phyloP scores from a whole-genome alignment of 2,329 filamentous ascomycete species.

The Fusarium burgessii region DNA sequence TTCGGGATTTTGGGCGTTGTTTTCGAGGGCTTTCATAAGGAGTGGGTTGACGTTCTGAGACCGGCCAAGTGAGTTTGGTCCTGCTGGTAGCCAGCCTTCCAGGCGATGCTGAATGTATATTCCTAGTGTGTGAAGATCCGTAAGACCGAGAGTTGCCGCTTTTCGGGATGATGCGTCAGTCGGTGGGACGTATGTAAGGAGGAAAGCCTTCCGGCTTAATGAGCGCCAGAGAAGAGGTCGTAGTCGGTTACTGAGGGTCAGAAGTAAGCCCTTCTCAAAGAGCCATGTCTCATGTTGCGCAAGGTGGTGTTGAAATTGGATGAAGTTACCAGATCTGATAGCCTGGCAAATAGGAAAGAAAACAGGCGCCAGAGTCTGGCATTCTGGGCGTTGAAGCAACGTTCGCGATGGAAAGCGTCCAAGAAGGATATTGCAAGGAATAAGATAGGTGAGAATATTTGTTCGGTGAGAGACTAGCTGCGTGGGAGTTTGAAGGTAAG shows the following conservation, averaged over 20 bases:
- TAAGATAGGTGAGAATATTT: constrained; percentile 84
- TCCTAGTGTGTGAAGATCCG: constrained; percentile 74
- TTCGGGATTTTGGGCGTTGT: constrained; percentile 55
- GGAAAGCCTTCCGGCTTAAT: constrained; percentile 80
- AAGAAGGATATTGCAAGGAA: constrained; percentile 84
- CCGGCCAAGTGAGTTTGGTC: constrained; percentile 49
- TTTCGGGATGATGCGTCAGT: constrained; percentile 65
- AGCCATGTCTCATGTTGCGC: constrained; percentile 77
- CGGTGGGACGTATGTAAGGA: constrained; percentile 80
- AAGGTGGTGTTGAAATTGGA: constrained; percentile 77
- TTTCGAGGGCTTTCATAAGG: constrained; percentile 64
- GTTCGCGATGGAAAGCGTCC: constrained; percentile 80
- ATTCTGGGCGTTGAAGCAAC: constrained; percentile 75
- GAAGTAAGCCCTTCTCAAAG: constrained; percentile 77
- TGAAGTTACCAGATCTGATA: constrained; percentile 79
- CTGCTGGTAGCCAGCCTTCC: constrained; percentile 66
- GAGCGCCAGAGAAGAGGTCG: constrained; percentile 88
- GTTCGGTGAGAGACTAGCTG: constrained; percentile 78
- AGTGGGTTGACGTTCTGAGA: constrained; percentile 61
- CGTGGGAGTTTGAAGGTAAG: constrained; percentile 77
- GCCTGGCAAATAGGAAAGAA: constrained; percentile 81
- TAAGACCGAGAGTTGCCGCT: constrained; percentile 80
- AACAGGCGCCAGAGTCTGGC: constrained; percentile 68
- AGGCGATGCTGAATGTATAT: constrained; percentile 73
- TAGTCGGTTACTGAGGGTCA: constrained; percentile 80